Conservation (phyloP, 768 basidiomycete genomes). For the Daedaleopsis sinensis region DNA sequence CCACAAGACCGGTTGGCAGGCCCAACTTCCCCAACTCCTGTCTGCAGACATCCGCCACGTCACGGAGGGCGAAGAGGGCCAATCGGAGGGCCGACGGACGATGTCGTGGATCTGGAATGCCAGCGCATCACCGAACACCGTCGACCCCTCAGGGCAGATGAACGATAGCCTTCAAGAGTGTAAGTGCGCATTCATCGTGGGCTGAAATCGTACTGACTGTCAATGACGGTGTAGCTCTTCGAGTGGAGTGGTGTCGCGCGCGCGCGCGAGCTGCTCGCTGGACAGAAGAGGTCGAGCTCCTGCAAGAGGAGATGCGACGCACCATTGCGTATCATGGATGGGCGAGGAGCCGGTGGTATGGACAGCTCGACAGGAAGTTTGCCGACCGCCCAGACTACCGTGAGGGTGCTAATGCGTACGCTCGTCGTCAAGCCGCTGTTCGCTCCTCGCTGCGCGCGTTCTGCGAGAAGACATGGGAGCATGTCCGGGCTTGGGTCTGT, state of each 20-base stretch:
- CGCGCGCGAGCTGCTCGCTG: conserved; percentile 15
- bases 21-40: not conserved
- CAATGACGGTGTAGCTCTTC: not conserved
- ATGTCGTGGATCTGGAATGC: conserved; percentile 21
- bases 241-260: conserved; percentile 18
- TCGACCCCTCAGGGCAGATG: not conserved
- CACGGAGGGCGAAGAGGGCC: not conserved
- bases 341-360: not conserved
- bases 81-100: conserved; percentile 10
- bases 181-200: too few species aligned
- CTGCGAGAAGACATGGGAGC: not conserved
- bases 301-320: conserved; percentile 24
- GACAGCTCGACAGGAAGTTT: not conserved
- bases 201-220: not conserved
- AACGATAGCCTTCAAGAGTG: not conserved
- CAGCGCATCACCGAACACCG: not conserved
- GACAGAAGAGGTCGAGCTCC: conserved; percentile 21
- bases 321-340: not conserved
- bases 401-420: not conserved
- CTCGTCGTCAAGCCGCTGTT: not conserved
- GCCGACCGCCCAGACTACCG: not conserved
- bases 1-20: conserved; percentile 1
- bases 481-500: not conserved
- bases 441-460: not conserved
- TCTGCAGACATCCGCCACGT: conserved; percentile 10